Base-by-base conservation (phyloP, 2,329 filamentous ascomycete species). In the Sarocladium kiliense region DNA sequence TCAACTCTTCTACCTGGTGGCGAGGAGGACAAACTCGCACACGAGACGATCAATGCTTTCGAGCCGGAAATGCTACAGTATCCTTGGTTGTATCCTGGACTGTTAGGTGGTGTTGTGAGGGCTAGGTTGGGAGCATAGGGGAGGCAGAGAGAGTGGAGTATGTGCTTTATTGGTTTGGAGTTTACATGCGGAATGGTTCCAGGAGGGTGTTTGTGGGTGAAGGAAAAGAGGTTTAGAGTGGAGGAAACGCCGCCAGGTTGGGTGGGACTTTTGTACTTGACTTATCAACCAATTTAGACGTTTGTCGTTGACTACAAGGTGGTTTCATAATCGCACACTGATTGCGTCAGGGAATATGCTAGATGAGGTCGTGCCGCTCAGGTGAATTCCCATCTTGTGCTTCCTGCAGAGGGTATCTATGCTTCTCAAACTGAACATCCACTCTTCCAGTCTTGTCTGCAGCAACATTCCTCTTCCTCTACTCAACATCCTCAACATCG, bases 41-140 rank as follows among this genome's bases (percentile, higher is more conserved):
- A 81, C 53, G 81, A 88, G 61, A 94, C 91, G 0, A 84, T 92
- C 58, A 84, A 85, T 57, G 90, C 91, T 0, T 99, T 99, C 62
- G 90, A 96, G 62, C 87, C 89, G 0, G 94, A 99, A 72, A 85
- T 96, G 62, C 77, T 95, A 65, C 91, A 97, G 68, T 91, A 97
- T 63, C 91, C 94, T 0, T 96, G 94, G 78, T 78, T 97, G 2
- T 97, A 95, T 71, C 86, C 89, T 0, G 88, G 88, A 3, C 77
- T 97, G 62, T 78, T 97, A 63, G 81, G 84, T 3, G 81, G 81
- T 0, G 83, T 97, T 2, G 89, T 96, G 10, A 83, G 85, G 1
- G 82, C 86, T 3, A 82, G 87, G 57, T 71, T 96, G 2, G 91
- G 91, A 0, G 79, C 85, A 2, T 79, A 79, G 21, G 25, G 5